Base-by-base conservation (phyloP, 2,329 filamentous ascomycete genomes). In the Plectosphaerella plurivora region DNA sequence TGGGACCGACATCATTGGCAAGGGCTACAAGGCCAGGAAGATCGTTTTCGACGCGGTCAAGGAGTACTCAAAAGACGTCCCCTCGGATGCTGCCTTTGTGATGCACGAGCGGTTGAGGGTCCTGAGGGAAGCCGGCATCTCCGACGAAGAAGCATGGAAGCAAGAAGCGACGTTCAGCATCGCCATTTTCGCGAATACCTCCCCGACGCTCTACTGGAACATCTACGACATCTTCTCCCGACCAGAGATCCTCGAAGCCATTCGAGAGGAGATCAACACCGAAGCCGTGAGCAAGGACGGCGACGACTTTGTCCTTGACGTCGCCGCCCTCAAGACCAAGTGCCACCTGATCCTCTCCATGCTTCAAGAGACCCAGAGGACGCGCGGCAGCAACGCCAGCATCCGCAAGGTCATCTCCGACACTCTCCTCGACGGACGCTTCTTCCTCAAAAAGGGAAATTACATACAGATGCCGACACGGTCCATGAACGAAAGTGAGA, bases 181-280 rank as follows among this genome's bases (percentile, higher is more conserved):
- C 7, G 74, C 62, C 0, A 54, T 72, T 20, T 60, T 74, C 1
- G 64, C 66, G 42, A 79, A 79, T 56, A 72, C 73, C 0, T 61
- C 68, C 4, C 71, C 72, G 0, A 66, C 72, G 1, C 59, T 62
- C 1, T 79, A 77, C 61, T 79, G 76, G 75, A 52, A 70, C 2
- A 36, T 78, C 0, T 70, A 65, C 54, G 68, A 75, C 39, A 58
- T 79, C 8, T 74, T 66, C 59, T 70, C 70, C 5, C 64, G 70
- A 1, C 67, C 71, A 0, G 57, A 59, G 1, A 57, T 77, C 0
- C 64, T 76, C 2, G 50, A 56, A 0, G 65, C 69, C n/a, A 58
- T 78, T 4, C 66, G 73, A 0, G 51, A 66, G 0, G 75, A 78
- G 54, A 58, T 78, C 3, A 9, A 46, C n/a, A 25, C 53, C 3